Conservation (phyloP, 2,329 filamentous ascomycete species). For the Venturia asperata region DNA sequence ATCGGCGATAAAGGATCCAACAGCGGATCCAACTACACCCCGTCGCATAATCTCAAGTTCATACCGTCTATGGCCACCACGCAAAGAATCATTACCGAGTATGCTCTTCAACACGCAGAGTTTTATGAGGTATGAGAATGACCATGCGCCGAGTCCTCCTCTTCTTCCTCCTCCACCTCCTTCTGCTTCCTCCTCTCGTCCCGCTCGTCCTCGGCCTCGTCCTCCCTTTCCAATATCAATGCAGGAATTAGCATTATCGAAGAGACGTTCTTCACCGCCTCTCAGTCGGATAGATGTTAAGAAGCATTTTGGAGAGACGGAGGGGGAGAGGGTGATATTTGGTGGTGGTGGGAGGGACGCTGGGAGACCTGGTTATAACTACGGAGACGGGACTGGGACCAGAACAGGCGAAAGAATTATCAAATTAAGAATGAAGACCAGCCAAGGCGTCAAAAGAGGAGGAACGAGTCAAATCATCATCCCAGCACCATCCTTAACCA, state of each 20-base stretch:
- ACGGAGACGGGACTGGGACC: background rate
- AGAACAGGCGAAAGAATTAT: too few relatives aligned
- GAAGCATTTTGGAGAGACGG: background rate
- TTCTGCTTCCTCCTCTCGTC: background rate
- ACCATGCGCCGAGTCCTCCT: conserved; percentile 21
- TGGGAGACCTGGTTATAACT: background rate
- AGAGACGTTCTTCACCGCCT: background rate
- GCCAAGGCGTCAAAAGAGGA: too few relatives aligned
- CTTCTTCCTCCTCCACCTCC: conserved; percentile 18
- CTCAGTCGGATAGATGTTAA: background rate
- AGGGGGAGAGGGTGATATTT: background rate
- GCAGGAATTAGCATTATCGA: background rate
- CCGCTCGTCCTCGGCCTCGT: too few relatives aligned
- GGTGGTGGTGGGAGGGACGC: background rate
- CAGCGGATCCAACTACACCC: background rate
- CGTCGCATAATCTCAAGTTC: background rate
- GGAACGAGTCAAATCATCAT: too few relatives aligned
- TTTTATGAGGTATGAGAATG: background rate
- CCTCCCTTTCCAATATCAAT: too few relatives aligned
- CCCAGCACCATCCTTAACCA: too few relatives aligned
- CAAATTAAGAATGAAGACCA: too few relatives aligned
- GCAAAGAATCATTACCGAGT: background rate
- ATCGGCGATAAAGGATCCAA: background rate
- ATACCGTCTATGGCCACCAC: background rate
- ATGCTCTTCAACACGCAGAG: background rate